Percentiles rank a stretch among this genome's conserved stretches.
Conservation (phyloP, 306 rosid species). For the Lathyrus tuberosus region DNA sequence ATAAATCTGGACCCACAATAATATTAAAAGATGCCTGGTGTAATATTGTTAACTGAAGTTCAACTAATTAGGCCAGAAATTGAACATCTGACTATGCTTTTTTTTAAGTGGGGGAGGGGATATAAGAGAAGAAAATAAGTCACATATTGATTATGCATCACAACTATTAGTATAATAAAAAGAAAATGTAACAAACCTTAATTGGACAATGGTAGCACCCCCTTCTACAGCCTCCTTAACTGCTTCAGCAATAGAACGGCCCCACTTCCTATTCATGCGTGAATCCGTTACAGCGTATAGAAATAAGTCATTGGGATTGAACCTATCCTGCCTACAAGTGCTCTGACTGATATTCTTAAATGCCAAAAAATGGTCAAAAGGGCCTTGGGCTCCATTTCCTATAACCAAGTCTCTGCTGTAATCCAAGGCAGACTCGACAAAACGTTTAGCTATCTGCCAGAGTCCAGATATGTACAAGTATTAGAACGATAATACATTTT, state of each 20-base stretch:
- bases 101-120: not conserved
- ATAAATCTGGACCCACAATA: not conserved
- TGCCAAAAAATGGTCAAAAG: conserved; percentile 73
- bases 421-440: conserved; percentile 64
- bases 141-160: not conserved
- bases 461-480: conserved; percentile 31
- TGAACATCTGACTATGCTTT: conserved; percentile 5
- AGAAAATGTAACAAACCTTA: conserved; percentile 62
- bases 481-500: conserved; percentile 19
- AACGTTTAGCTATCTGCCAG: conserved; percentile 75
- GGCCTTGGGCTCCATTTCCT: conserved; percentile 91
- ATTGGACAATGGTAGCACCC: conserved; percentile 90
- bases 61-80: not conserved
- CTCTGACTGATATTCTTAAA: conserved; percentile 53
- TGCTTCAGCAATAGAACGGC: conserved; percentile 83
- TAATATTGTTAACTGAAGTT: not conserved
- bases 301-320: conserved; percentile 67
- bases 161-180: conserved; percentile 8
- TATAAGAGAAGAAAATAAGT: not conserved
- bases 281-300: conserved; percentile 93
- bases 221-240: conserved; percentile 89
- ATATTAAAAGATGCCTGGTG: not conserved
- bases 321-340: conserved; percentile 52
- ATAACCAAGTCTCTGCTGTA: conserved; percentile 76
- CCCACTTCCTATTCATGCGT: conserved; percentile 82